Percentiles rank a stretch among this genome's conserved stretches.
Conservation (phyloP, 2,329 filamentous ascomycete species). For the Botrytis aclada region DNA sequence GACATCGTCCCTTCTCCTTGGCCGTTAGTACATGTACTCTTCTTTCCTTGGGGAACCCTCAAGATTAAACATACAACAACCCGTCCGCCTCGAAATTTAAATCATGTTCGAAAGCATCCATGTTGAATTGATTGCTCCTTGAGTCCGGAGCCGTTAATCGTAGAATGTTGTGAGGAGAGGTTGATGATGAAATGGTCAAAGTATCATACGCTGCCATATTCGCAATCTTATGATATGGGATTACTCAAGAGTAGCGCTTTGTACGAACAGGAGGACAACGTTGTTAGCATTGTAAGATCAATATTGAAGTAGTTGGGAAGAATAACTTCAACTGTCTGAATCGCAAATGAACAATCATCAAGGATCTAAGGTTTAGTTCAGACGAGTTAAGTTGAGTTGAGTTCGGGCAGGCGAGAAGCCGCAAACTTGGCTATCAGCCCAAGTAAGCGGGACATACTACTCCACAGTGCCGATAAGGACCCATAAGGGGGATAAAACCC, state of each 20-base stretch:
- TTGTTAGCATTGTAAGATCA: slow-evolving; percentile 15
- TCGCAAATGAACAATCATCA: background rate
- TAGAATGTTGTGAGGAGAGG: slow-evolving; percentile 31
- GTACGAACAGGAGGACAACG: background rate
- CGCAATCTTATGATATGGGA: slow-evolving; percentile 14
- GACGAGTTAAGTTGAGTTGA: slow-evolving; percentile 5
- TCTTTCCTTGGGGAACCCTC: background rate
- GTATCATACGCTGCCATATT: slow-evolving; percentile 27
- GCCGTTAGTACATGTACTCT: slow-evolving; percentile 8
- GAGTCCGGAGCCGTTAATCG: slow-evolving; percentile 29
- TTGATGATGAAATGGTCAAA: slow-evolving; percentile 15
- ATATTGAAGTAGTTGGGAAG: background rate
- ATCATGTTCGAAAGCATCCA: slow-evolving; percentile 36
- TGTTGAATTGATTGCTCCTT: slow-evolving; percentile 23
- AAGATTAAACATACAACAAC: slow-evolving; percentile 31
- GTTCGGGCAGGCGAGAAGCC: slow-evolving; percentile 6
- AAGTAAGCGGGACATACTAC: slow-evolving; percentile 13
- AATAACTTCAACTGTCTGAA: slow-evolving; percentile 13
- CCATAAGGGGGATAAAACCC: background rate
- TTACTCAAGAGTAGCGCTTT: slow-evolving; percentile 1
- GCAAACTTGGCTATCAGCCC: slow-evolving; percentile 15
- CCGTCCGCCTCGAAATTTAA: slow-evolving; percentile 33
- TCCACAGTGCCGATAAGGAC: background rate
- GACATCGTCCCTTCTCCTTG: slow-evolving; percentile 13
- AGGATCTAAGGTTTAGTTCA: background rate